Evolutionary conservation across 2,329 filamentous ascomycete species (phyloP).

Genomic region (Fusarium irregulare): DNA sequence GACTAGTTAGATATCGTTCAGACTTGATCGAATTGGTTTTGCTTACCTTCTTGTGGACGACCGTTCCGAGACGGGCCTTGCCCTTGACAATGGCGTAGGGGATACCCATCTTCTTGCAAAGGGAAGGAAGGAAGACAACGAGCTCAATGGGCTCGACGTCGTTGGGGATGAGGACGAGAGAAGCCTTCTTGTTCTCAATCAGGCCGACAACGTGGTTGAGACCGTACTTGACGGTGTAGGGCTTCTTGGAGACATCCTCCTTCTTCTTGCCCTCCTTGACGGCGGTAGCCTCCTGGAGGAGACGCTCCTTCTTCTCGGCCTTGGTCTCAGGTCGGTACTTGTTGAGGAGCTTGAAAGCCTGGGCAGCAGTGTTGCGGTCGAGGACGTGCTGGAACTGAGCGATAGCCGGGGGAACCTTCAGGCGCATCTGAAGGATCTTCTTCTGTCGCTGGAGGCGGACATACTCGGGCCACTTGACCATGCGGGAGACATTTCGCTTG

Average conservation of each 20-base stretch:
- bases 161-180: constrained; percentile 97
- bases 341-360: constrained; percentile 99
- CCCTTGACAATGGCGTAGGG: constrained; percentile 99
- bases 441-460: constrained; percentile 94
- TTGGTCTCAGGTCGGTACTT: constrained; percentile 99
- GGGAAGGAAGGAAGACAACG: constrained; percentile 97
- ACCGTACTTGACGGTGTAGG: constrained; percentile 99
- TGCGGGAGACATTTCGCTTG: constrained; percentile 92
- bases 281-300: constrained; percentile 97
- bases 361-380: constrained; percentile 94
- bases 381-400: constrained; percentile 98
- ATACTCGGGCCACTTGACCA: constrained; percentile 99
- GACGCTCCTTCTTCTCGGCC: constrained; percentile 99
- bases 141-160: constrained; percentile 99
- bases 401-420: constrained; percentile 98
- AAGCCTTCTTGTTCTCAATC: constrained; percentile 99
- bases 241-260: constrained; percentile 99
- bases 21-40: too few species aligned
- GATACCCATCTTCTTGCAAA: constrained; percentile 99
- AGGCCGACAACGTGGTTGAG: constrained; percentile 99
- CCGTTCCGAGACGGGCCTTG: constrained; percentile 98
- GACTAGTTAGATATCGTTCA: constrained; percentile 45
- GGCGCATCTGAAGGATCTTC: constrained; percentile 97
- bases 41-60: constrained; percentile 97
- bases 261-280: constrained; percentile 99